Percentiles rank a stretch among this genome's conserved stretches.
Conservation (phyloP, 2,329 filamentous ascomycete genomes). For the Botrytis fragariae region DNA sequence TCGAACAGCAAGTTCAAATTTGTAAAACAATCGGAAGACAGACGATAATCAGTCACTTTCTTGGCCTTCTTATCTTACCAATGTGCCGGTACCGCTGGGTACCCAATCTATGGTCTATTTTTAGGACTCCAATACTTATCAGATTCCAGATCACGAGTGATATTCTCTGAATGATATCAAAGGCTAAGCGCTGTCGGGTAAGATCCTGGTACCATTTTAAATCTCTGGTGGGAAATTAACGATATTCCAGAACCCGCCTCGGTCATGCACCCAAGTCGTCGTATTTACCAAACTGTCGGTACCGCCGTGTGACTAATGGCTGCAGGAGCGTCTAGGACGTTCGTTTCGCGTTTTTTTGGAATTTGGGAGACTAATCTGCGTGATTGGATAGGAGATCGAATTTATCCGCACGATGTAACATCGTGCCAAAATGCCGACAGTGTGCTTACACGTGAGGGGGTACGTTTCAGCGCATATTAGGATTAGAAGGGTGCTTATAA, state of each 20-base stretch:
- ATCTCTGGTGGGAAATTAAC: not conserved
- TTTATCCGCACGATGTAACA: not conserved
- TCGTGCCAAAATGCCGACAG: not conserved
- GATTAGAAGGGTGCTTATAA: not conserved
- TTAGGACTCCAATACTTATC: not conserved
- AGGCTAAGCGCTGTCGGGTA: not conserved
- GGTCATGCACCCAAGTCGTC: not conserved
- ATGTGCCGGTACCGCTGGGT: not conserved
- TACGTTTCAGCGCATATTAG: not conserved
- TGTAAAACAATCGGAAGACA: not conserved
- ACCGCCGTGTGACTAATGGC: not conserved
- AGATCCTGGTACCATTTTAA: not conserved
- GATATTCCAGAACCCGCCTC: not conserved
- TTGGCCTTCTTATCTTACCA: not conserved
- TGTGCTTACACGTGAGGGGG: not conserved
- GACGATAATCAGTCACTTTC: not conserved
- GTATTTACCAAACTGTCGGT: not conserved
- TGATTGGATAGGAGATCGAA: not conserved
- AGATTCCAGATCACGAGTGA: not conserved
- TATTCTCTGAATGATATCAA: not conserved
- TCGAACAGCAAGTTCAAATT: not conserved
- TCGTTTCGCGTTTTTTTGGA: not conserved
- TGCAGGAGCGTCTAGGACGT: not conserved
- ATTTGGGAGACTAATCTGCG: not conserved
- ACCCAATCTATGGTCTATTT: not conserved